Base-by-base conservation (phyloP, 495 filamentous ascomycete genomes). In the Delitschia confertaspora region DNA sequence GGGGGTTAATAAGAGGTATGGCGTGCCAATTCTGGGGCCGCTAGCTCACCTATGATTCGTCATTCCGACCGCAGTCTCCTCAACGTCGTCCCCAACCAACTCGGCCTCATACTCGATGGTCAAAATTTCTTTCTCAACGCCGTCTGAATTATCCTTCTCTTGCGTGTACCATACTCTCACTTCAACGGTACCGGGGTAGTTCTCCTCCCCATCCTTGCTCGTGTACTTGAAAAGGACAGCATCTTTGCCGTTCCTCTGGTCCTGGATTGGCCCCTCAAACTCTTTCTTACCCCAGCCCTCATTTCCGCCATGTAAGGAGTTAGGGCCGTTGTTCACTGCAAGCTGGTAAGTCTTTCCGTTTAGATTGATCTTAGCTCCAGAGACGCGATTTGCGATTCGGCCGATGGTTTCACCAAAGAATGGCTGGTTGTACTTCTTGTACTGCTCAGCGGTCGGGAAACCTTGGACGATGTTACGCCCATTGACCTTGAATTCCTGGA, bases 381-480 rank as follows among this genome's bases (percentile, higher is more conserved):
- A 75, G 60, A 95, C 76, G 18, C 89, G 82, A 64, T 98, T 98
- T 33, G 87, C 86, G 7, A 91, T 75, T 22, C 89, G 83, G 16
- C 89, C 89, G 57, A 98, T 95, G 26, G 85, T 95, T 59, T 86
- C 88, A 48, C 89, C 89, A 55, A 93, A 95, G 69, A 76, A 84
- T 13, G 84, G 78, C 13, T 62, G 63, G 65, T 93, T 88, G 67
- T 84, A 67, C 32, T 70, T 59, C 43, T 73, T 71, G 67, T 95
- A 95, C 34, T 77, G 71, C 2, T 76, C 70, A 32, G 80, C 76
- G 16, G 68, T 76, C 2, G 81, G 76, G 71, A 95, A 95, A 32
- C 75, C 75, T 53, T 87, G 80, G 13, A 95, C 89, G 50, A 96
- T 91, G 67, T 95, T 88, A 51, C 75, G 65, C 38, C 74, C 79